Evolutionary conservation across 768 basidiomycete genomes (phyloP).

Genomic region (Auricularia sp.): DNA sequence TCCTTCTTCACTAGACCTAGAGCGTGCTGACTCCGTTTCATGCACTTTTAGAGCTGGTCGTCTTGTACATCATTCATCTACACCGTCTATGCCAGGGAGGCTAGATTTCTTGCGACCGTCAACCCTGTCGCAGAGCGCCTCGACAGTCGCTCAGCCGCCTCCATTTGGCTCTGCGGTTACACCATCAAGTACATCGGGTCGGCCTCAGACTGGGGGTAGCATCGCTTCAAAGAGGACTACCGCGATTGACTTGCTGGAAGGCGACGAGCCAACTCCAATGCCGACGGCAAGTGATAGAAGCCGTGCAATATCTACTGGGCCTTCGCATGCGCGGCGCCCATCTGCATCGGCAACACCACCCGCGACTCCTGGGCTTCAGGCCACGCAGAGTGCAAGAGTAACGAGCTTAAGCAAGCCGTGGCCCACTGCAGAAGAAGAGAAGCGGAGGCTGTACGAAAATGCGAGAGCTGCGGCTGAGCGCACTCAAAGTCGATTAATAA

Average conservation of each 20-base stretch:
- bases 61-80: background rate
- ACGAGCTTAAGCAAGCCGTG: constrained; percentile 27
- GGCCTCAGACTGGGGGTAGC: background rate
- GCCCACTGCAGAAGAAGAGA: constrained; percentile 70
- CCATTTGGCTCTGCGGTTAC: background rate
- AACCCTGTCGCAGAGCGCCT: background rate
- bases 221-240: background rate
- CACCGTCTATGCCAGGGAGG: background rate
- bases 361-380: background rate
- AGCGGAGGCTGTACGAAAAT: constrained; percentile 54
- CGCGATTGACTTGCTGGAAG: constrained; percentile 8
- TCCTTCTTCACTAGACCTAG: too few species aligned
- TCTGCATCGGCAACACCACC: background rate
- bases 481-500: constrained; percentile 12
- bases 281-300: background rate
- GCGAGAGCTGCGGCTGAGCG: constrained; percentile 58
- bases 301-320: background rate
- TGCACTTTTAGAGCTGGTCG: background rate
- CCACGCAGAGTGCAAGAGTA: background rate
- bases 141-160: background rate
- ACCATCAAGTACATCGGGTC: background rate
- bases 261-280: constrained; percentile 8
- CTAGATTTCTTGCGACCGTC: background rate
- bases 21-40: background rate
- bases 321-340: background rate